Base-by-base conservation (phyloP, 2,329 filamentous ascomycete species). In the Chrysoporthe austroafricana region DNA sequence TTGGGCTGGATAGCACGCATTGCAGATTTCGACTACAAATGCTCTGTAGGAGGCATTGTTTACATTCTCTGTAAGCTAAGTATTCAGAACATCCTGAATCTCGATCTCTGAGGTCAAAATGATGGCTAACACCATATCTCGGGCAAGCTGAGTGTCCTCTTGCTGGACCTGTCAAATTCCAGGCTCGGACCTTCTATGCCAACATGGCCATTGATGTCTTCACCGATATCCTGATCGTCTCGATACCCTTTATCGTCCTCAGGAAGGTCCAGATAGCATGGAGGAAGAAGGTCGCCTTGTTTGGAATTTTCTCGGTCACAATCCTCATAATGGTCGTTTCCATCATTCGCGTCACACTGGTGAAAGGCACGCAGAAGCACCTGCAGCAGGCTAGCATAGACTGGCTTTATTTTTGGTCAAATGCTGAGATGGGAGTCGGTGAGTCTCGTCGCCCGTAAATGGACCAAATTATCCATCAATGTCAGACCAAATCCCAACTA, bases 191-290 rank as follows among this genome's bases (percentile, higher is more conserved):
- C 7, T 61, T 61, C n/a, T 61, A 61, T n/a, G 58, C 34, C 2
- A 61, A 61, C 21, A 61, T 61, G 58, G 58, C n/a, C 9, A 39
- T 14, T 42, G 58, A 61, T n/a, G 58, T 61, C 4, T 21, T 61
- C 9, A 61, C 58, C 21, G 58, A 61, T 46, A 44, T 61, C 8
- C 36, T 61, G 16, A 61, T 61, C 21, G 21, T 61, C 42, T 61
- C 39, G 32, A 44, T 61, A 32, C 58, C 36, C 2, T 26, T 61
- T 6, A 21, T 61, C 3, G 36, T 61, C 21, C 21, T 61, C 7
- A 32, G 58, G 4, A 61, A 61, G 18, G 58, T 61, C 13, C 58
- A 61, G 39, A 61, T 61, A 11, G 39, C 42, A 6, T 46, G 58
- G 58, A 42, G 39, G 18, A 46, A 61, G 34, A 61, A 61, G 58